Conservation (phyloP, 257 asterid species). For the Thymus quinquecostatus region DNA sequence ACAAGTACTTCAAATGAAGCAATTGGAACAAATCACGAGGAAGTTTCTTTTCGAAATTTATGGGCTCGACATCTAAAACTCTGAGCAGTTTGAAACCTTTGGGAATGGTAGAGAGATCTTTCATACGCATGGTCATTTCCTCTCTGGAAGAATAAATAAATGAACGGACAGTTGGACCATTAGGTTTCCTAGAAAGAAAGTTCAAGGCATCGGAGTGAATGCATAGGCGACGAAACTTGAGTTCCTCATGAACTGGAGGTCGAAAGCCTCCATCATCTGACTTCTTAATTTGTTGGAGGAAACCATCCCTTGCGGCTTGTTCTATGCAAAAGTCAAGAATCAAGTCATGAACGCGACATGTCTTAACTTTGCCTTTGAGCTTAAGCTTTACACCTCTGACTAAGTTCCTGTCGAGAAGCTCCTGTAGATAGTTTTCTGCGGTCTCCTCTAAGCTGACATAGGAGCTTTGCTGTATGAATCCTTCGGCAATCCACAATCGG, state of each 20-base stretch:
- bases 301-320: constrained; percentile 29
- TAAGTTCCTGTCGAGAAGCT: constrained; percentile 34
- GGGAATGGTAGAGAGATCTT: constrained; percentile 1
- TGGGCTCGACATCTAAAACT: neutral
- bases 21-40: neutral
- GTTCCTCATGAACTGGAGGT: neutral
- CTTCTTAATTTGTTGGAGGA: constrained; percentile 13
- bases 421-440: constrained; percentile 34
- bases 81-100: neutral
- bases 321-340: constrained; percentile 37
- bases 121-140: neutral
- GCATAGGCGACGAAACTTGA: neutral
- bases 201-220: neutral
- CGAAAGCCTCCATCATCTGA: neutral
- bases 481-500: constrained; percentile 46
- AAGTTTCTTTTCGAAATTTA: neutral
- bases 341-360: constrained; percentile 42
- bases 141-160: neutral
- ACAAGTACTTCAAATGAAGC: neutral
- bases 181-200: neutral
- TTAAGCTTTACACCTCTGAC: neutral
- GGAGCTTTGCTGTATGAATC: constrained; percentile 28
- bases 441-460: constrained; percentile 30
- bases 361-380: constrained; percentile 34
- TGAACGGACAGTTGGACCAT: neutral